Evolutionary conservation across 129 eudicot species (phyloP), one percentile per base, ranked within the genome.

Genomic region (Chrysanthemum lavandulifolium): DNA sequence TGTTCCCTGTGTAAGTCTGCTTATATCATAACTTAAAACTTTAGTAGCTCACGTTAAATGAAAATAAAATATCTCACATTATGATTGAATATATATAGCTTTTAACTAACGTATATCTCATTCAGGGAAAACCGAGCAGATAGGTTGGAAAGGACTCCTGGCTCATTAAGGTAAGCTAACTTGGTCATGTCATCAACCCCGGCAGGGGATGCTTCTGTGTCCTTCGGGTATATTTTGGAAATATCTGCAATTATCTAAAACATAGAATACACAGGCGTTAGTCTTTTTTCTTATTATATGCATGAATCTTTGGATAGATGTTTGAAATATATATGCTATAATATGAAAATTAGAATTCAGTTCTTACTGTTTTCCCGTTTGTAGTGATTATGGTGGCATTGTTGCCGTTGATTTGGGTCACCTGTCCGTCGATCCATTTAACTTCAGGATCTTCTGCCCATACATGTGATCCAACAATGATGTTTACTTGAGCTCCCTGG

Each of bases 391-490:
- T 83, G 68, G 90, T 85, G 67, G 90, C 97, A 74, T 86, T 73
- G 40, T 78, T 75, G 65, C 89, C 97, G 79, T 86, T 90, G 75
- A 90, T 90, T 65, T 86, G 82, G 33, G 62, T 69, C 40, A 94
- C 99, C 80, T 94, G 91, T 23, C 99, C 99, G 59, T 94, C 93
- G 67, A 94, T 88, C 99, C 99, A 94, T 78, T 97, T 97, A 51
- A 79, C 45, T 83, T 90, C 90, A 27, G 93, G 86, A 81, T 94
- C 99, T 73, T 94, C 99, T 23, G 68, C 88, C 99, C 99, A 94
- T 36, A 94, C 93, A 18, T 94, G 97, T 31, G 99, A 94, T 84
- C 99, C 99, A 56, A 94, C 91, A 7, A 94, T 90, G 51, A 94
- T 94, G 78, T 94, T 94, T 49, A 86, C 97, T 2, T 93, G 89